Base-by-base conservation (phyloP, 2,329 filamentous ascomycete species). In the Epichloe scottii region DNA sequence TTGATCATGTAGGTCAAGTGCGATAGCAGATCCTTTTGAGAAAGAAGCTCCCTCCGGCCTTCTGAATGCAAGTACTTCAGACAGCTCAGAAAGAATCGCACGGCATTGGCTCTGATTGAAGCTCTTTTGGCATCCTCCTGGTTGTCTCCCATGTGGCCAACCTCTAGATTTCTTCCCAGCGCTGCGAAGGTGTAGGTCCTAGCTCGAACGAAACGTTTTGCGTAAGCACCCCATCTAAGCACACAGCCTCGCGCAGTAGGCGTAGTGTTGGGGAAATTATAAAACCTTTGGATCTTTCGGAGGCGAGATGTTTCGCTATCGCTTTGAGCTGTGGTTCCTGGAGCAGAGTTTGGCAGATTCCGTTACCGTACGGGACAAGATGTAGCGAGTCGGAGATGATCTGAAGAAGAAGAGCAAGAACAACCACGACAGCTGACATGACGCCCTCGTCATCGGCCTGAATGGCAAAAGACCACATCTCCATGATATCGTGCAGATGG, bases 211-310 rank as follows among this genome's bases (percentile, higher is more conserved):
- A 96, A 75, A 44, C 83, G 76, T 57, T 81, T 83, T 30, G 90
- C 88, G 51, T 89, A 76, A 41, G 81, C 79, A 14, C 93, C 94
- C 89, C 89, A 66, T 97, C 90, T 56, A 95, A 85, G 50, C 76
- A 82, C 15, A 88, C 80, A n/a, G 90, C 77, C 68, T 98, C 91
- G 48, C 84, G 87, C 53, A 98, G 76, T 48, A 98, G 71, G 51
- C 91, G 82, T 53, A 98, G 71, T 23, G 87, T 90, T 1, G 93
- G 91, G 3, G 89, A 93, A 54, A 96, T 90, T 53, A 97, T 73
- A 66, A 87, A 89, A 39, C 89, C 89, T 62, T 94, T 95, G 46
- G 81, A 77, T 66, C 89, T 90, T 23, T 87, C 84, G 0, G 87
- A 81, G 3, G 87, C 84, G 17, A 97, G 70, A 53, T 88, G 89